Evolutionary conservation across 1,284 basidiomycete species (phyloP), one percentile per base, ranked within the genome.

Genomic region (Ustilago trichophora): DNA sequence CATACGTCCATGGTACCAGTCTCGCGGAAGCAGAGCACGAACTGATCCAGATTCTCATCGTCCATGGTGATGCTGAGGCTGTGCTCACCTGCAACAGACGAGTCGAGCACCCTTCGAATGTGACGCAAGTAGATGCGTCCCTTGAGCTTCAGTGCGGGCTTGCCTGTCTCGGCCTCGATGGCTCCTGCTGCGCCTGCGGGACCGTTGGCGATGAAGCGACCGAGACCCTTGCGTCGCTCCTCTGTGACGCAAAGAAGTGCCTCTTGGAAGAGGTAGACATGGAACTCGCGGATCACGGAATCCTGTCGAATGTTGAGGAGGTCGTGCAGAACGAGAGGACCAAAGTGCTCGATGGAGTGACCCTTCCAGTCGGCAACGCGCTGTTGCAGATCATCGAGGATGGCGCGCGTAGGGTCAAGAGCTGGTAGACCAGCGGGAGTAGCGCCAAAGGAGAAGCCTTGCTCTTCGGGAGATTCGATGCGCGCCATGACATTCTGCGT

Each of bases 161-260:
- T 90, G 37, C 40, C 54, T 9, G 47, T 29, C 22, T 48, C 43
- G 11, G 40, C 43, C 5, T 48, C 52, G 13, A 25, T n/a, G 9
- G 57, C 42, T 19, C 22, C 35, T 2, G 40, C 34, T 19, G 50
- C 58, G 19, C 16, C 46, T 13, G 33, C 32, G 19, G 44, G 25
- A 3, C 85, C 85, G 5, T 87, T 85, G 21, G 91, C 83, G 41
- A 92, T 85, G 42, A 91, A 86, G 6, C 88, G 88, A 2, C 92
- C 84, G 1, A 88, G 85, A 0, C 82, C 76, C 19, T 89, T 88
- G 77, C 91, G 93, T 84, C 90, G 90, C 83, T 97, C 94, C 80
- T 98, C 95, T 19, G 91, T 88, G 13, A 98, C 91, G 82, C 94
- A 98, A 60, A 98, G 92, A 59, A 98, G 89, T 10, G 95, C 95